A percentile compares a stretch with the other conserved stretches of the same genome.
phyloP scores from a whole-genome alignment of 2,329 filamentous ascomycete species.

The Diaporthe citri region DNA sequence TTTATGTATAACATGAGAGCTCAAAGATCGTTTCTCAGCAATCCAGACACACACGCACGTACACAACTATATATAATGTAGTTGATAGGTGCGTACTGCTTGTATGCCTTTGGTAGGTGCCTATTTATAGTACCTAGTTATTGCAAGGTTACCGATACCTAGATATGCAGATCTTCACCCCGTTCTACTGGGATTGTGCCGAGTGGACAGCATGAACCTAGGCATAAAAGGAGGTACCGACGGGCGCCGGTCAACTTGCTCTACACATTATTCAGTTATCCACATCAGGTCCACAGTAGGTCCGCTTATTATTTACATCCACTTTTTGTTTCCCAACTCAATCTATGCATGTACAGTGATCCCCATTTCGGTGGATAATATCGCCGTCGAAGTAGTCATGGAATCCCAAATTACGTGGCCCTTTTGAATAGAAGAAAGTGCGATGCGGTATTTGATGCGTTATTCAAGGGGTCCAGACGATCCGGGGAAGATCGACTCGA shows the following conservation, averaged over 20 bases:
- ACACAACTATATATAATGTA: background rate
- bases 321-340: background rate
- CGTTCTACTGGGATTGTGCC: constrained; percentile 3
- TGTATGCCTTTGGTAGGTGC: no score
- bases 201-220: background rate
- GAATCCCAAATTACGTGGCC: background rate
- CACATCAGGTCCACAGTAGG: background rate
- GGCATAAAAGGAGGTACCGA: background rate
- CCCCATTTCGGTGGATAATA: background rate
- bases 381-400: background rate
- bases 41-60: background rate
- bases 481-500: background rate
- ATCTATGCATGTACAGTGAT: background rate
- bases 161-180: background rate
- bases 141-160: background rate
- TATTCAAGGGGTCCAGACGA: background rate
- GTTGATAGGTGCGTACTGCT: background rate
- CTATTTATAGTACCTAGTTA: background rate
- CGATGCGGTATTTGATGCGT: background rate
- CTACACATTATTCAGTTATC: constrained; percentile 8
- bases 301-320: background rate
- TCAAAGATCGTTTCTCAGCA: background rate
- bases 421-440: background rate
- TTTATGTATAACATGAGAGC: background rate
- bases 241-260: background rate